Conservation (phyloP, 495 filamentous ascomycete genomes). For the Viridothelium virens region DNA sequence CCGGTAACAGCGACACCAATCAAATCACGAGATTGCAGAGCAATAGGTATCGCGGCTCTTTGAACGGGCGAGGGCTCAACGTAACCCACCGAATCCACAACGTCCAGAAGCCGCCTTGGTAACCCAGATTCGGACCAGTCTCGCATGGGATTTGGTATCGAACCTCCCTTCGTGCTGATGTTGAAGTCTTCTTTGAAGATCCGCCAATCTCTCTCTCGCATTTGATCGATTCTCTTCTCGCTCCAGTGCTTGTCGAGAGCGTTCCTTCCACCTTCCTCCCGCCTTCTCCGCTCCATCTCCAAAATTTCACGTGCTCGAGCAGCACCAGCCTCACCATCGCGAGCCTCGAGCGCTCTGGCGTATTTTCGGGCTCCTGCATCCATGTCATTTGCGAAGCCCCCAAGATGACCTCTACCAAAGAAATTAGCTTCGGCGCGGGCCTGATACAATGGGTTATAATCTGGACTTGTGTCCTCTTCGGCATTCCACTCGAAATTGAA, state of each 20-base stretch:
- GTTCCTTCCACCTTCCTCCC: constrained; percentile 65
- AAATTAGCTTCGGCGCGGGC: constrained; percentile 64
- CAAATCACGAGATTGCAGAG: constrained; percentile 83
- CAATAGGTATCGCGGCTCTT: constrained; percentile 90
- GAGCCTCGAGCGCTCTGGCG: constrained; percentile 65
- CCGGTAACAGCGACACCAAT: constrained; percentile 98
- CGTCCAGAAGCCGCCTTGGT: constrained; percentile 70
- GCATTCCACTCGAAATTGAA: constrained; percentile 99
- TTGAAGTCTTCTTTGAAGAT: constrained; percentile 99
- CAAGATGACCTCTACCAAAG: constrained; percentile 72
- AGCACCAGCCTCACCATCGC: constrained; percentile 72
- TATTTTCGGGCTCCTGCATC: constrained; percentile 66
- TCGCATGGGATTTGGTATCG: constrained; percentile 93
- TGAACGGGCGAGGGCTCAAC: constrained; percentile 90
- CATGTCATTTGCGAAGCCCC: constrained; percentile 74
- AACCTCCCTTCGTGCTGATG: constrained; percentile 83
- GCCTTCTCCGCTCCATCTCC: constrained; percentile 76
- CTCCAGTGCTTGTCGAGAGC: constrained; percentile 90
- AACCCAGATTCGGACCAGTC: constrained; percentile 83
- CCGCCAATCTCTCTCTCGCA: constrained; percentile 98
- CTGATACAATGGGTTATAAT: constrained; percentile 85
- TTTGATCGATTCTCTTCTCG: constrained; percentile 88
- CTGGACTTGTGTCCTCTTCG: constrained; percentile 87
- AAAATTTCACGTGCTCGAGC: constrained; percentile 71
- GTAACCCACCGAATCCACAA: constrained; percentile 82